These are phyloP conservation scores for Rhodocollybia butyracea DNA, from an alignment of 768 basidiomycete genomes.

Conservation along the genomic window DNA sequence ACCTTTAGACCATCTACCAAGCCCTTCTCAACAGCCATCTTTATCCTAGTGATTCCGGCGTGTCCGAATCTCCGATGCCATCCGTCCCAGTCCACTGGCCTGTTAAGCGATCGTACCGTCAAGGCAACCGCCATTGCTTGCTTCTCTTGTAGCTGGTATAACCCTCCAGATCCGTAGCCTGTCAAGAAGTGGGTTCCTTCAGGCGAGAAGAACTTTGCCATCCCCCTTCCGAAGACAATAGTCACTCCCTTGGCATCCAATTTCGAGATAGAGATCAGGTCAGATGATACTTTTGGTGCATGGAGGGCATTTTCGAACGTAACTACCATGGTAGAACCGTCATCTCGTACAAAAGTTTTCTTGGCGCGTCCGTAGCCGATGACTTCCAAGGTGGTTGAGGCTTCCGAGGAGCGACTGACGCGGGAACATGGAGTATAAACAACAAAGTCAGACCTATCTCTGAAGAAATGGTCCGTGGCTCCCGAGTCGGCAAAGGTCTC, in stretches of 20 bases:
- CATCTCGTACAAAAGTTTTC: constrained; percentile 9
- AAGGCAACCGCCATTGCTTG: neutral
- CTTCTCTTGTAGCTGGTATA: neutral
- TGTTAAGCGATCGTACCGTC: constrained; percentile 12
- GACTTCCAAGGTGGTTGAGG: constrained; percentile 15
- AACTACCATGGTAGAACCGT: constrained; percentile 11
- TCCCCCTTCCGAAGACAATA: constrained; percentile 13
- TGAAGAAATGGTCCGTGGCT: constrained; percentile 23
- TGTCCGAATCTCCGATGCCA: constrained; percentile 25
- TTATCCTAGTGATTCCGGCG: neutral
- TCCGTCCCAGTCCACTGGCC: constrained; percentile 15
- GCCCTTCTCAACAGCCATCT: neutral
- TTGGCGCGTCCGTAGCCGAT: constrained; percentile 17
- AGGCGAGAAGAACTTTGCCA: neutral
- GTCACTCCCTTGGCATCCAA: constrained; percentile 13
- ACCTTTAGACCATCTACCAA: neutral
- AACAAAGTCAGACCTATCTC: constrained; percentile 13
- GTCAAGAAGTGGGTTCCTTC: neutral
- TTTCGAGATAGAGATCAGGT: constrained; percentile 21
- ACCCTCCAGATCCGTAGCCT: neutral
- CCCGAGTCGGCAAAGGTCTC: constrained; percentile 16
- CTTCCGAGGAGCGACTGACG: constrained; percentile 9
- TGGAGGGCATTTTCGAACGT: constrained; percentile 21
- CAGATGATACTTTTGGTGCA: constrained; percentile 21
- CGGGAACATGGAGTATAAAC: constrained; percentile 7